Evolutionary conservation across 2,329 filamentous ascomycete species (phyloP), one percentile per base, ranked within the genome.

Genomic region (Sporothrix humicola): DNA sequence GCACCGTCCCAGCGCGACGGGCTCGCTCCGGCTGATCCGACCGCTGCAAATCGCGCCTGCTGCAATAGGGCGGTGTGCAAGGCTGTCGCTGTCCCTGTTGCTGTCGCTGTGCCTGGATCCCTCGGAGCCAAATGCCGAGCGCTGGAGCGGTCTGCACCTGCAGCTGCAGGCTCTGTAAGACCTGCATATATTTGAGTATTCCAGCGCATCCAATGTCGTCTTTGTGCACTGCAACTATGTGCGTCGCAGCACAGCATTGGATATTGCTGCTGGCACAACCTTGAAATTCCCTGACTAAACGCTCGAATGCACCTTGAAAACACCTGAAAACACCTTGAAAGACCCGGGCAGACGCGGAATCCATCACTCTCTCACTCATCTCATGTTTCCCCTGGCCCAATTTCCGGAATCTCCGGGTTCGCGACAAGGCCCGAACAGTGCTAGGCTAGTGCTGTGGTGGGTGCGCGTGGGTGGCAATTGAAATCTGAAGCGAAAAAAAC

Each of bases 341-440:
- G 58, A 7, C 54, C 31, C 46, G 61, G 56, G 59, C 50, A 69
- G 31, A 74, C 46, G 61, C 72, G 72, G 73, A 50, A 26, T 20
- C 69, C 56, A 69, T 72, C 46, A 59, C 23, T 54, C 69, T 72
- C 70, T 72, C 46, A 59, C 23, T 54, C 69, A 74, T 72, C 70
- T 54, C 48, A 71, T 48, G 20, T 69, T 59, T 42, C 65, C 63
- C 69, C 73, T 69, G 65, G 42, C 70, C 65, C 73, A 74, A 74
- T 72, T 74, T 74, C 73, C 73, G 73, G 73, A 71, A 66, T 71
- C 52, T 73, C 73, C 73, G 73, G 73, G 61, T 69, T 20, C 63
- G 37, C 69, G 50, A 73, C 68, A 71, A 48, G 59, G 37, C 59
- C 61, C 61, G 52, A 44, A 26, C 52, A 56, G 56, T 37, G 23